Base-by-base conservation (phyloP, 2,329 filamentous ascomycete genomes). In the Zymoseptoria ardabiliae region DNA sequence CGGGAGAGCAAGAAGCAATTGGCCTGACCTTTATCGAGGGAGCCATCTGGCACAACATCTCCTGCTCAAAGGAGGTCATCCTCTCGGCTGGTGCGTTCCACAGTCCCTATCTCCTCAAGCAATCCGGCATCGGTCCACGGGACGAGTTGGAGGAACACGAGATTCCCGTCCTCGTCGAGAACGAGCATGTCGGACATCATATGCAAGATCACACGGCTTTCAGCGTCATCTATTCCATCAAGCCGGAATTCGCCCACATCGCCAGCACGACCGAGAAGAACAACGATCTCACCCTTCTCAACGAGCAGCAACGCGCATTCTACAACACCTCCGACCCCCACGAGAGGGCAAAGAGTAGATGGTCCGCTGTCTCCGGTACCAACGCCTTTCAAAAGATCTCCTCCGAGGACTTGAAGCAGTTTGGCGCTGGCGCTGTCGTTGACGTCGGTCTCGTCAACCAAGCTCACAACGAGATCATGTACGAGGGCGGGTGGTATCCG, bases 31-130 rank as follows among this genome's bases (percentile, higher is more conserved):
- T 63, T 28, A 54, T 63, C 22, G 62, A 63, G 51, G 45, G 53
- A 25, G 62, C 57, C 20, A 23, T 59, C 48, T 63, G 60, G 28
- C 62, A 63, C 55, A 63, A 63, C 48, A 56, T 63, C 41, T 62
- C 59, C 17, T 63, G 62, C 49, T 66, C 66, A 1, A 73, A 75
- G 45, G 78, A 80, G 63, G 75, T 80, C 45, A 77, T 81, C 59
- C 64, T 80, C 54, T 71, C 75, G 21, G 78, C 71, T 8, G 85
- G 85, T 19, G 79, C 82, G 1, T 87, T 83, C 70, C 84, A 87
- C 71, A 81, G 81, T 1, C 84, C 85, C 3, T 85, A 88, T 71
- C 74, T 89, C 6, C 80, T 89, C 19, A 83, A 85, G 73, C 79
- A 87, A 2, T 82, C 78, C 51, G 86, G 86, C 19, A 79, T 88